Base-by-base conservation (phyloP, 331 rosid genomes). In the Malus hybrid region DNA sequence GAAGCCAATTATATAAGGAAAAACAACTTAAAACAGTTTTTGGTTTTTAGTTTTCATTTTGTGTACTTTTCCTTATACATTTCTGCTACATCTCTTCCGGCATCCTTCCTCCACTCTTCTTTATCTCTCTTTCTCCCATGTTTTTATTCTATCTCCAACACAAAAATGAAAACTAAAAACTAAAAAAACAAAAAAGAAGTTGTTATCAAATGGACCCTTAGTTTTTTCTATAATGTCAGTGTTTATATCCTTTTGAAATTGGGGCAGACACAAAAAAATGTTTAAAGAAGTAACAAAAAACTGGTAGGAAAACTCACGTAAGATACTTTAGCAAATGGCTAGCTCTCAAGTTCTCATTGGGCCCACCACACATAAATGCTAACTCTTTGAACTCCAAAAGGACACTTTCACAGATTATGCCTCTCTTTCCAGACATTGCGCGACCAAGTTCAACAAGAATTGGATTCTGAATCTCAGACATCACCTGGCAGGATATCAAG, bases 301-400 rank as follows among this genome's bases (percentile, higher is more conserved):
- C 27, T 28, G 54, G 63, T 59, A 52, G 9, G 39, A 46, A 74
- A 83, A 80, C 93, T 88, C 85, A 90, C 97, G 70, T 86, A 71
- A 94, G 90, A 80, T 77, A 76, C 63, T 83, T 85, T 70, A 90
- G 85, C 75, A 94, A 83, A 50, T 79, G 83, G 61, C 85, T 84
- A 76, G 97, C 90, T 83, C 97, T 87, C 72, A 81, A 86, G 71
- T 90, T 91, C 80, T 94, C 99, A 55, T 83, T 82, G 65, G 92
- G 88, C 70, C 99, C 99, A 78, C 99, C 99, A 75, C 94, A 91
- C 95, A 91, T 90, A n/a, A 59, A 48, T 28, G 89, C 87, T 76
- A 94, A 83, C 75, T 90, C 90, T 87, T 86, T 87, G 85, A 94
- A 90, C 83, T 91, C 99, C 52, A 74, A 73, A 74, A 63, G 90